Evolutionary conservation across 2,329 filamentous ascomycete species (phyloP).

Genomic region (Microascus cirrosus): DNA sequence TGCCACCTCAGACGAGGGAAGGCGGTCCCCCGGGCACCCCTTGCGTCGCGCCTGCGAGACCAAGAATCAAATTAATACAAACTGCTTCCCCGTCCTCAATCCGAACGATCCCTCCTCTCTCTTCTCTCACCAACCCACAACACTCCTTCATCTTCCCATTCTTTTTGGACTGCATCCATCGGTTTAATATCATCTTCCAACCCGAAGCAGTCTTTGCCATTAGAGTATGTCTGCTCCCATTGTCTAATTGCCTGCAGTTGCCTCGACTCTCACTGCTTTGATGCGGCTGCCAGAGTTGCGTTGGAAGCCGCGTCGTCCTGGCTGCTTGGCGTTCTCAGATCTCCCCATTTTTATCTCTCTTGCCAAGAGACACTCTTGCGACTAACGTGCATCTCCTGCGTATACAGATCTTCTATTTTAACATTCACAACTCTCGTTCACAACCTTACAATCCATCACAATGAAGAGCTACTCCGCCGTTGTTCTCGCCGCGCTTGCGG

Average conservation of each 20-base stretch:
- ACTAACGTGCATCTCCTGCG: not conserved
- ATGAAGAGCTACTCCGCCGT: constrained; percentile 43
- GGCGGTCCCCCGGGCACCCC: not conserved
- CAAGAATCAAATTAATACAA: not conserved
- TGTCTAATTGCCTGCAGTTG: not conserved
- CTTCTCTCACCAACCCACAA: not conserved
- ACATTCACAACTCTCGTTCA: not conserved
- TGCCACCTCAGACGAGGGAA: not conserved
- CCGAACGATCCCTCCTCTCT: not conserved
- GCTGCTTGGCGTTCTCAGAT: not conserved
- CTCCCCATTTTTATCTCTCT: not conserved
- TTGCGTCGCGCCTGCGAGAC: not conserved
- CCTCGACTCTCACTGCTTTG: not conserved
- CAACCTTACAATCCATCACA: constrained; percentile 19
- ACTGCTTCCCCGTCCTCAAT: not conserved
- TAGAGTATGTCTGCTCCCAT: not conserved
- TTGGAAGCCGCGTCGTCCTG: not conserved
- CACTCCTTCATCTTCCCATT: not conserved
- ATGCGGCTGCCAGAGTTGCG: not conserved
- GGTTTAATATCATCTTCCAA: not conserved
- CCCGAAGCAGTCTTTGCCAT: not conserved
- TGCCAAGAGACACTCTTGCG: not conserved
- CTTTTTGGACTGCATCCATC: not conserved
- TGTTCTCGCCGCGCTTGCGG: constrained; percentile 36
- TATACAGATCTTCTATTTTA: not conserved